Base-by-base conservation (phyloP, 2,329 filamentous ascomycete species). In the Penicillium digitatum region DNA sequence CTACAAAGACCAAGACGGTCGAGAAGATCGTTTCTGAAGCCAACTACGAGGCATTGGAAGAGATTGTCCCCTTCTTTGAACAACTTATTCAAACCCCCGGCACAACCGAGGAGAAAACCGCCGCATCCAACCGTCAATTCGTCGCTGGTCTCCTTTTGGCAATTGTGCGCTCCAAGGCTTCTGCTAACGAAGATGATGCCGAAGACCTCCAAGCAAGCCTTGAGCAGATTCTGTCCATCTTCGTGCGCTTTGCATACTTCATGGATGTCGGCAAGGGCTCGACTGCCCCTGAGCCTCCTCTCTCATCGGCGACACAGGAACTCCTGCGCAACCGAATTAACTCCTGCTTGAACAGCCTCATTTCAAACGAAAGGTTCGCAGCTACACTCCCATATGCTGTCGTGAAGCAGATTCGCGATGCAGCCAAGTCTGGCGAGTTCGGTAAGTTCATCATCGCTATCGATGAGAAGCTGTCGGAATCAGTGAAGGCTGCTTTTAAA, bases 1-100 rank as follows among this genome's bases (percentile, higher is more conserved):
- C 88, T 54, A 95, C 92, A 0, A 94, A 88, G 69, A 88, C 87
- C 2, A 95, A 93, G 74, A 93, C 90, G 0, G 77, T 96, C 1
- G 90, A 95, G 63, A 87, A 82, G 59, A 78, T 94, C 2, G 74
- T 95, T 5, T 79, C 84, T 49, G 80, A 81, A 40, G 81, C 84
- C 9, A 81, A 82, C 55, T 64, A 73, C n/a, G 69, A 76, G 26
- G 73, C 75, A 9, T 61, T 84, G 24, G 73, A 78, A 4, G 71
- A 81, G 20, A 82, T 86, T 32, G 78, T 86, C 22, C 78, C 82
- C 8, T 69, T 81, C 11, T 71, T 83, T 32, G 74, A 76, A 42
- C 66, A 72, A 7, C 66, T 81, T 16, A 74, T 83, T 40, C 69
- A 75, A 5, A 70, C 72, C 7, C 79, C 80, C 1, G 76, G 75